Percentiles rank a stretch among this genome's conserved stretches.
Conservation (phyloP, 208 protist genomes). For the Acanthamoeba lenticulata region DNA sequence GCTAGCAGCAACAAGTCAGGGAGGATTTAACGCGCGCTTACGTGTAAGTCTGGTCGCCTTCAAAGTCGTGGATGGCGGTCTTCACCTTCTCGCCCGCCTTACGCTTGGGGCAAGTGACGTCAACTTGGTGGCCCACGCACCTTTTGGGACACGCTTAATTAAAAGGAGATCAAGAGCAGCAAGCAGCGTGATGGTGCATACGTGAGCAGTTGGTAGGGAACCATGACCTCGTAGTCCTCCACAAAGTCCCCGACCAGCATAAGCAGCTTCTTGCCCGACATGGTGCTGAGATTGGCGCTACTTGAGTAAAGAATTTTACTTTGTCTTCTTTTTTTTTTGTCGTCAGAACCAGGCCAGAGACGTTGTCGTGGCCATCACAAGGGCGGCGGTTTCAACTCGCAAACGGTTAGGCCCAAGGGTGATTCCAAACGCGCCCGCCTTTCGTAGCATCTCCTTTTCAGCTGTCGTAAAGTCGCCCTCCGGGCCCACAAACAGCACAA, state of each 20-base stretch:
- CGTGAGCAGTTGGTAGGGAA: conserved; percentile 75
- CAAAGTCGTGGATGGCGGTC: conserved; percentile 83
- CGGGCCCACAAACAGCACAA: background rate
- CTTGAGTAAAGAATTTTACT: background rate
- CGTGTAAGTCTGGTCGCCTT: conserved; percentile 82
- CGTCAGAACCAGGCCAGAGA: background rate
- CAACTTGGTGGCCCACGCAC: conserved; percentile 74
- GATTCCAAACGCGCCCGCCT: background rate
- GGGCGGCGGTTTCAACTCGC: background rate
- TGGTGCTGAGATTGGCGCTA: too few species aligned
- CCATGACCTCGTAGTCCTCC: conserved; percentile 82
- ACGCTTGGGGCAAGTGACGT: conserved; percentile 77
- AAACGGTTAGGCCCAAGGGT: background rate
- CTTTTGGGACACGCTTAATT: background rate
- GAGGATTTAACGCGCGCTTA: background rate
- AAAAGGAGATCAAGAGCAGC: background rate
- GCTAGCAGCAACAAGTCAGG: background rate
- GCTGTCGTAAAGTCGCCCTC: background rate
- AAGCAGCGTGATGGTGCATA: background rate
- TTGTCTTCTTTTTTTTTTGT: background rate
- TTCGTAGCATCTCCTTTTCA: background rate
- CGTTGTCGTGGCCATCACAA: background rate
- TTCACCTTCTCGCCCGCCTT: conserved; percentile 76
- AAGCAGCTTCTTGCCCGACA: conserved; percentile 59
- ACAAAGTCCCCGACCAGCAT: conserved; percentile 79